Evolutionary conservation across 768 basidiomycete species (phyloP).

Genomic region (Hortiboletus flavorubellus): DNA sequence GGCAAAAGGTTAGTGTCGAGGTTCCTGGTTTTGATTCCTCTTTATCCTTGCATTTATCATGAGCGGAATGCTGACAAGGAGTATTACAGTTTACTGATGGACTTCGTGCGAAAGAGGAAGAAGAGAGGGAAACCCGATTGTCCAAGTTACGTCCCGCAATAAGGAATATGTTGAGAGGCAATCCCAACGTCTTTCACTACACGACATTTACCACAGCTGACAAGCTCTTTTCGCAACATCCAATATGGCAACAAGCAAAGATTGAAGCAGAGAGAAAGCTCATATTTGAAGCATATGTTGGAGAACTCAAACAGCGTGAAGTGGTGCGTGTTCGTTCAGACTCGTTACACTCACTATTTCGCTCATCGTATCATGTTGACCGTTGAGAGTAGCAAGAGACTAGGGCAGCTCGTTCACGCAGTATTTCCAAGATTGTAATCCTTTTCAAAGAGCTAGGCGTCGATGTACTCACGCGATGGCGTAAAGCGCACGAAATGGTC

Average conservation of each 20-base stretch:
- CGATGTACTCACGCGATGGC: constrained; percentile 93
- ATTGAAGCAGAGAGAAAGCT: constrained; percentile 81
- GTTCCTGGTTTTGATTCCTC: background rate
- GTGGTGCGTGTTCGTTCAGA: constrained; percentile 53
- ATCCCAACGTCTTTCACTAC: constrained; percentile 87
- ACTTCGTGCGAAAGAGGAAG: constrained; percentile 77
- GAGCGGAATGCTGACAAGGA: constrained; percentile 5
- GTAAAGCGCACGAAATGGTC: constrained; percentile 75
- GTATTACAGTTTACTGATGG: constrained; percentile 60
- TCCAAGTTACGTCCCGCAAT: constrained; percentile 84
- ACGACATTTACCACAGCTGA: constrained; percentile 89
- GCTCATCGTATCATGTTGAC: constrained; percentile 5
- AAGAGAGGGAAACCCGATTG: constrained; percentile 80
- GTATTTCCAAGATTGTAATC: constrained; percentile 76
- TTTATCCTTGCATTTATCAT: background rate
- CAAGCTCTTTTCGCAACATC: constrained; percentile 79
- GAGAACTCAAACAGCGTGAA: constrained; percentile 83
- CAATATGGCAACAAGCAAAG: constrained; percentile 87
- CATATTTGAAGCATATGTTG: constrained; percentile 90
- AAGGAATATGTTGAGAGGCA: constrained; percentile 82
- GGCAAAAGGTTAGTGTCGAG: constrained; percentile 72
- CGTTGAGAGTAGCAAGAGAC: constrained; percentile 61
- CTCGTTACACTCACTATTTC: background rate
- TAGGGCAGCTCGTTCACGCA: constrained; percentile 70
- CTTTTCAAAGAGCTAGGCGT: constrained; percentile 87